Evolutionary conservation across 257 asterid species (phyloP).

Genomic region (Solanum virginianum): DNA sequence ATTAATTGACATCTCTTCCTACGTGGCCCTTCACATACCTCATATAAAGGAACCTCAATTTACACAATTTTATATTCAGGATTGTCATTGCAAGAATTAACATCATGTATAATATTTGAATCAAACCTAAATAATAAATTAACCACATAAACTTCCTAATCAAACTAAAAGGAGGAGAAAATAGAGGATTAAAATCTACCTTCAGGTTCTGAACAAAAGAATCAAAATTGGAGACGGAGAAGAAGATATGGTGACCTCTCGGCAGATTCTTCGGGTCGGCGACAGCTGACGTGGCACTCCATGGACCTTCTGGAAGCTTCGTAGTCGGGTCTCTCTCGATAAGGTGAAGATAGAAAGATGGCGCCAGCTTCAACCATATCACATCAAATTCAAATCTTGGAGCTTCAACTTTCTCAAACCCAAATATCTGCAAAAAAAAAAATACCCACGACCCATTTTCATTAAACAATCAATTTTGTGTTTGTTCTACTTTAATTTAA

Average conservation of each 20-base stretch:
- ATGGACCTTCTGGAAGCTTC: slow-evolving; percentile 79
- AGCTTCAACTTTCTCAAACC: slow-evolving; percentile 64
- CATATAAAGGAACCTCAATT: neutral
- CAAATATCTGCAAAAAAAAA: slow-evolving; percentile 34
- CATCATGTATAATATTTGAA: neutral
- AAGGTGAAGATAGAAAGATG: slow-evolving; percentile 60
- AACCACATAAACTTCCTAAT: neutral
- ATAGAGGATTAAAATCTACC: slow-evolving; percentile 19
- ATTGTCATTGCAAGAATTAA: neutral
- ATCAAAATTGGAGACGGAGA: slow-evolving; percentile 56
- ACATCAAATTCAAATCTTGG: slow-evolving; percentile 58
- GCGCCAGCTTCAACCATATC: slow-evolving; percentile 71
- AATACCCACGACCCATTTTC: neutral
- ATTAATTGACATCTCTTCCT: neutral
- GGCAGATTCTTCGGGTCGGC: slow-evolving; percentile 48
- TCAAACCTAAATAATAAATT: neutral
- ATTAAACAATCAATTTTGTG: neutral
- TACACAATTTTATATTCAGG: neutral
- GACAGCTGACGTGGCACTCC: slow-evolving; percentile 37
- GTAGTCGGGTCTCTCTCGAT: slow-evolving; percentile 70
- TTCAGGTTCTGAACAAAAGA: slow-evolving; percentile 45
- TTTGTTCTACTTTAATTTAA: neutral
- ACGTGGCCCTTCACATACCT: too few relatives aligned
- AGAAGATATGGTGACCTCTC: slow-evolving; percentile 82
- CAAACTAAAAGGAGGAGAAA: neutral